Evolutionary conservation across 2,329 filamentous ascomycete species (phyloP).

Genomic region (Metarhizium album): DNA sequence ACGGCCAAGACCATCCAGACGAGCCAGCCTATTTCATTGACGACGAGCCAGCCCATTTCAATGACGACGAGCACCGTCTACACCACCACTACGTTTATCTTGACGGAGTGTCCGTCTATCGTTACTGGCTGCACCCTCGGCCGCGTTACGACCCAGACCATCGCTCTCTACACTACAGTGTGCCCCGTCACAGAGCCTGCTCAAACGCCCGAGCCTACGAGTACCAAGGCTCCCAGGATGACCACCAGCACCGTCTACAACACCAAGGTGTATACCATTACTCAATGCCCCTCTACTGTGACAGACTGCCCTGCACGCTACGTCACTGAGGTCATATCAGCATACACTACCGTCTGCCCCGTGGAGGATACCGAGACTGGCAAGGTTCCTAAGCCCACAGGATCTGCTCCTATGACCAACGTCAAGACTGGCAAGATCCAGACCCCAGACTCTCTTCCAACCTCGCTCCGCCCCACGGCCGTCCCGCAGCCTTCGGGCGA

Average conservation of each 20-base stretch:
- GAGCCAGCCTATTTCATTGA: not conserved
- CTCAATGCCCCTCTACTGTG: conserved; percentile 39
- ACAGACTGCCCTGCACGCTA: conserved; percentile 34
- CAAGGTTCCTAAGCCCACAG: conserved; percentile 8
- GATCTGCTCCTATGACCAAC: conserved; percentile 3
- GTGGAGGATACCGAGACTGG: conserved; percentile 8
- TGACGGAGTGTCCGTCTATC: conserved; percentile 41
- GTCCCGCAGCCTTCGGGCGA: conserved; percentile 13
- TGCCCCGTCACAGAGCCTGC: conserved; percentile 23
- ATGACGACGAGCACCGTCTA: not conserved
- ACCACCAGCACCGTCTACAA: conserved; percentile 35
- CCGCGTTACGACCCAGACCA: conserved; percentile 27
- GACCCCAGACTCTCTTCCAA: conserved; percentile 9
- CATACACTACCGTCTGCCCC: conserved; percentile 29
- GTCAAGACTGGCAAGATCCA: conserved; percentile 7
- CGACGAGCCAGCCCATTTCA: conserved; percentile 13
- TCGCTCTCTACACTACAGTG: conserved; percentile 34
- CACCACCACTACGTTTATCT: conserved; percentile 28
- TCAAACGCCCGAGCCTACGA: conserved; percentile 7
- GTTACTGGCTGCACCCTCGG: conserved; percentile 26
- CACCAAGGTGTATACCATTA: conserved; percentile 43
- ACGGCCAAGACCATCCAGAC: not conserved
- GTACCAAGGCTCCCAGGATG: conserved; percentile 9
- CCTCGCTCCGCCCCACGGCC: conserved; percentile 10
- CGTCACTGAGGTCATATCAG: conserved; percentile 21